These are phyloP conservation scores for Trichoderma guizhouense DNA, from an alignment of 2,329 filamentous ascomycete genomes.

Conservation along the genomic window DNA sequence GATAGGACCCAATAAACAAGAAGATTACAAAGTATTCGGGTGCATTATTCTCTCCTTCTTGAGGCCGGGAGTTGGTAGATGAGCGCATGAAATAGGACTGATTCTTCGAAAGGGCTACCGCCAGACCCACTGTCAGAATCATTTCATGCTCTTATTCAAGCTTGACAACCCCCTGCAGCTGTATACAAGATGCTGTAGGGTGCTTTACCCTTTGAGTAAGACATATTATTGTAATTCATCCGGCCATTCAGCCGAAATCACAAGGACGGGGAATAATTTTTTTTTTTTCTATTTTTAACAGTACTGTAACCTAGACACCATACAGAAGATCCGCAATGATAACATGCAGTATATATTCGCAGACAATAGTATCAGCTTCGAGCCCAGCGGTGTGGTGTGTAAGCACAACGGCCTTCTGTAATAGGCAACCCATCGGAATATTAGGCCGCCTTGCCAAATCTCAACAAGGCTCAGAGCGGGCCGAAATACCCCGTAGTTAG, in stretches of 20 bases:
- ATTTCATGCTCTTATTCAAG: neutral
- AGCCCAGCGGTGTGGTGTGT: neutral
- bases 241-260: neutral
- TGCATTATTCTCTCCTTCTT: neutral
- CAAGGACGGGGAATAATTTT: neutral
- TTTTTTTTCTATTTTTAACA: neutral
- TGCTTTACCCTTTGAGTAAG: too few species aligned
- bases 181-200: neutral
- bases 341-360: neutral
- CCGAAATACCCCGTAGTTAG: neutral
- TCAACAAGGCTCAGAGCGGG: neutral
- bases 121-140: neutral
- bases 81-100: neutral
- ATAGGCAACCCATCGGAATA: neutral
- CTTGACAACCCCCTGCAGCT: neutral
- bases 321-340: neutral
- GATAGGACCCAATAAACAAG: neutral
- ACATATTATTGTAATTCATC: neutral
- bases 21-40: neutral
- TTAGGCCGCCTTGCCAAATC: neutral
- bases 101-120: neutral
- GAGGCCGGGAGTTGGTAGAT: neutral
- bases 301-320: neutral
- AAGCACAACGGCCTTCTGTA: neutral
- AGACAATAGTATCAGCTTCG: neutral